Evolutionary conservation across 225 moss, liverwort and hornwort genomes (phyloP), one percentile per base, ranked within the genome.

Genomic region (Ulota crispa): DNA sequence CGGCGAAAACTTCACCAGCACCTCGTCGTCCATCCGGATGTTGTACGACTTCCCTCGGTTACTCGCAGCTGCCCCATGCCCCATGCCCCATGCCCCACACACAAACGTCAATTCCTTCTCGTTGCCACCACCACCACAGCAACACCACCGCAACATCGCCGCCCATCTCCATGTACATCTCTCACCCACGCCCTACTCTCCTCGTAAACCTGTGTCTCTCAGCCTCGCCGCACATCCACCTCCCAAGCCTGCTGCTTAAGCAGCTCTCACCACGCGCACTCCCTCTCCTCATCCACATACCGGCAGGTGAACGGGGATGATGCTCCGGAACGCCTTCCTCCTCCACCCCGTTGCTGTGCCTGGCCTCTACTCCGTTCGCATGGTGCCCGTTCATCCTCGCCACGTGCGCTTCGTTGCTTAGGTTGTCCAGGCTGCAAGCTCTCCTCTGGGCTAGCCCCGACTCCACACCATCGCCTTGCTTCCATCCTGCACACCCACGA

Each of bases 1-100:
- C 78, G 99, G 99, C 39, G 92, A 93, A 87, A 99, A 99, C 81
- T 94, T 94, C 63, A 96, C 96, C 81, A 99, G 78, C 30, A 96
- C 90, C 80, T 96, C 93, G 70, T 93, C 96, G 78, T 94, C 93
- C 88, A 99, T 94, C 50, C 93, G 87, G 77, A 99, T 93, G 68
- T 99, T 94, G 91, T 94, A 99, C 24, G 99, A 94, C 43, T 90
- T 94, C n/a, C 96, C 92, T 23, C 93, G 90, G 86, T 79, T 88
- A 75, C 89, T 91, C 75, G 78, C 83, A 52, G 92, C 94, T 99
- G 93, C 64, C 54, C 82, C 30, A 72, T 37, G 37, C 37, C 37
- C 32, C 32, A 41, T 28, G 59, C 14, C 78, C 76, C 57, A 20
- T 1, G 24, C 2, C 3, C 20, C 36, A 83, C 12, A 43, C 50